These are phyloP conservation scores for Pythium myriotylum DNA, from an alignment of 352 stramenopile genomes.

Conservation along the genomic window DNA sequence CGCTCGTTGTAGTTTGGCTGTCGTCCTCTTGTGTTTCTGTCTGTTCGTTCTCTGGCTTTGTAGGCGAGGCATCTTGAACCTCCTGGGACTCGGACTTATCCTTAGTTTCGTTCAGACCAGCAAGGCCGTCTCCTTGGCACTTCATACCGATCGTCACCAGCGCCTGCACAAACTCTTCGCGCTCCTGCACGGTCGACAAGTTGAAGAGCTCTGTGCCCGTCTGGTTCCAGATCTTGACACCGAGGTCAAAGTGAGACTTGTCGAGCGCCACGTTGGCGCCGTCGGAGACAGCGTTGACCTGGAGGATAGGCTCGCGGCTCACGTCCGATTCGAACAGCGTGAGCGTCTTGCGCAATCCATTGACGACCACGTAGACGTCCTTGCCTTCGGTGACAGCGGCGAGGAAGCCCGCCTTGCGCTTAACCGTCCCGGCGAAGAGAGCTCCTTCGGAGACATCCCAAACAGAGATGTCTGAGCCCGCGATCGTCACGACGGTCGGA, in stretches of 20 bases:
- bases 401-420: slow-evolving; percentile 59
- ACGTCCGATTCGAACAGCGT: slow-evolving; percentile 38
- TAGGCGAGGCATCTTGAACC: too few relatives aligned
- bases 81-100: too few relatives aligned
- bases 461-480: slow-evolving; percentile 28
- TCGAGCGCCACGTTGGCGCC: slow-evolving; percentile 15
- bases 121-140: too few relatives aligned
- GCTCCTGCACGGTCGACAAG: slow-evolving; percentile 30
- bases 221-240: slow-evolving; percentile 42
- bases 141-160: slow-evolving; percentile 34
- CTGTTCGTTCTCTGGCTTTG: too few relatives aligned
- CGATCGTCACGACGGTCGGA: slow-evolving; percentile 35
- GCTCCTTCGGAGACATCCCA: slow-evolving; percentile 16
- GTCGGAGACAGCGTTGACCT: slow-evolving; percentile 17
- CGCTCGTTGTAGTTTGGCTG: too few relatives aligned
- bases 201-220: slow-evolving; percentile 26
- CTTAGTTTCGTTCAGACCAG: too few relatives aligned
- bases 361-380: slow-evolving; percentile 50
- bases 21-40: too few relatives aligned
- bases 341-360: slow-evolving; percentile 45
- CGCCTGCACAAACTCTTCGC: slow-evolving; percentile 46
- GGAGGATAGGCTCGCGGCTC: slow-evolving; percentile 28
- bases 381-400: slow-evolving; percentile 54
- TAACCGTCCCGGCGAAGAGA: slow-evolving; percentile 32
- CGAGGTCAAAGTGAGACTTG: slow-evolving; percentile 42